Evolutionary conservation across 2,329 filamentous ascomycete genomes (phyloP), one percentile per base, ranked within the genome.

Genomic region (Fusarium armeniacum): DNA sequence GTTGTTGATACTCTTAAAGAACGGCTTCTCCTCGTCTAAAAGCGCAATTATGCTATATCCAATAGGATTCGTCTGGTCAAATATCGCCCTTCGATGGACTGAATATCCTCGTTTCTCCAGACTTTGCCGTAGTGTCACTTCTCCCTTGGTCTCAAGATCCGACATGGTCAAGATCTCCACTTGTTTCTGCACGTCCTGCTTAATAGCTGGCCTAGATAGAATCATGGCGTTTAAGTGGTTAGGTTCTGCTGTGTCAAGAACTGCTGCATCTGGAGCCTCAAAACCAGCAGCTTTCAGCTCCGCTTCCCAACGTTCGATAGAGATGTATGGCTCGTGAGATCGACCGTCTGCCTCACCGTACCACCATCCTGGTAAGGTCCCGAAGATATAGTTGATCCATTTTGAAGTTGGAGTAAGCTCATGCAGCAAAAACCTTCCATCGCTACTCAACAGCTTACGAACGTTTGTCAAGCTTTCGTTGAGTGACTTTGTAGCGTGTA

Each of bases 301-400:
- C 13, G 20, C 32, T 11, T 2, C 24, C 56, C 56, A 59, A 2
- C 32, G 40, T 2, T 38, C 15, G 12, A 24, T 24, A 11, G 36
- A 38, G 24, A 59, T 20, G n/a, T 59, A 59, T 2, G 50, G 56
- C 33, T 59, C 49, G 32, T 45, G 12, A 6, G 26, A 7, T 26
- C 56, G 49, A 2, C 24, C 50, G 10, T 59, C 49, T 3, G 26
- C 12, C 3, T 45, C 50, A 3, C 56, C 56, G 32, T 59, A 59
- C 56, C 56, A 55, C 56, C 56, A 59, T 13, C 56, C 56, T 18
- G 49, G 47, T 12, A 59, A 40, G 10, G 49, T 59, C 4, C 55
- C 55, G 16, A 50, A 58, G 10, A 58, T 51, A 5, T 58, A 45
- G 51, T 55, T 59, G 6, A 56, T 28, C 50, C 49, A 59, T 12